These are phyloP conservation scores for Leccinellum albellum DNA, from an alignment of 768 basidiomycete species.

Conservation along the genomic window DNA sequence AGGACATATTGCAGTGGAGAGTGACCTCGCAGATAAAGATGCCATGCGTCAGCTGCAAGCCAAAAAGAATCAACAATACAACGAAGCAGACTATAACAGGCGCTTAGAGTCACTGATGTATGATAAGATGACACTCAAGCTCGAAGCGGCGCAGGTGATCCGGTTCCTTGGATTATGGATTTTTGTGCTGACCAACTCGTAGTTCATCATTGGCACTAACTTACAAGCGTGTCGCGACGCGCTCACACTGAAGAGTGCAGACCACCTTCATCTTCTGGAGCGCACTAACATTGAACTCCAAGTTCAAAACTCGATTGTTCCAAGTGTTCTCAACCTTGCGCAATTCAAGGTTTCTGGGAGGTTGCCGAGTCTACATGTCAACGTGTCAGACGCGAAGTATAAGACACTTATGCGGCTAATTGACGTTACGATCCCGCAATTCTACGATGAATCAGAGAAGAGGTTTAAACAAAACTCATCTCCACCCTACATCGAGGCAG, in stretches of 20 bases:
- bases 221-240: slow-evolving; percentile 80
- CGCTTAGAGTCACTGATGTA: slow-evolving; percentile 92
- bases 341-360: slow-evolving; percentile 89
- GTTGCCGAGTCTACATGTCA: slow-evolving; percentile 82
- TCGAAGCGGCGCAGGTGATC: slow-evolving; percentile 85
- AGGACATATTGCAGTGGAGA: slow-evolving; percentile 92
- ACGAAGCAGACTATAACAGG: slow-evolving; percentile 73
- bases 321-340: slow-evolving; percentile 73
- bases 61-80: slow-evolving; percentile 82
- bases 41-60: slow-evolving; percentile 72
- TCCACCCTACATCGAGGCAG: slow-evolving; percentile 19
- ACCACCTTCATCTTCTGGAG: slow-evolving; percentile 84
- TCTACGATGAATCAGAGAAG: slow-evolving; percentile 47
- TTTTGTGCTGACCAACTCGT: slow-evolving; percentile 5
- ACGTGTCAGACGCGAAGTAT: slow-evolving; percentile 88
- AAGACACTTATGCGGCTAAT: slow-evolving; percentile 89
- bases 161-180: neutral
- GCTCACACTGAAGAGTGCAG: slow-evolving; percentile 51
- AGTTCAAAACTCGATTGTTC: slow-evolving; percentile 91
- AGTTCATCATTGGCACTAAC: slow-evolving; percentile 90
- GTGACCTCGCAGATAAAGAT: slow-evolving; percentile 82
- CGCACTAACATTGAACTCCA: slow-evolving; percentile 86
- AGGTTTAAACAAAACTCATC: slow-evolving; percentile 16
- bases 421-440: slow-evolving; percentile 84
- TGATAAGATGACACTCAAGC: slow-evolving; percentile 77